phyloP scores from a whole-genome alignment of 345 rosid genomes.

The Camelina neglecta region DNA sequence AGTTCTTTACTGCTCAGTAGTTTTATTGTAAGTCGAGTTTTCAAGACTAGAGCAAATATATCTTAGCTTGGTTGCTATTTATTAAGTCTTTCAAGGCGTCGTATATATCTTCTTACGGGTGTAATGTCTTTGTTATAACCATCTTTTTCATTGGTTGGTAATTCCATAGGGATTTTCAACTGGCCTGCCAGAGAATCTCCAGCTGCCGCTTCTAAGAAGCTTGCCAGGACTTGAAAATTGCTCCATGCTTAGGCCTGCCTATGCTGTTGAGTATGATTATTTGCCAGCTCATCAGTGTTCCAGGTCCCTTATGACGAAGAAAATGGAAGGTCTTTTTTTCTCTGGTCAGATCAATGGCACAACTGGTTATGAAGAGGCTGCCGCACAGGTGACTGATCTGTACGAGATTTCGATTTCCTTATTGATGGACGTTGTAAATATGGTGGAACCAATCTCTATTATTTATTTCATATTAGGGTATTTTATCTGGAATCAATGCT shows the following conservation, averaged over 20 bases:
- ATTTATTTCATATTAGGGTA: conserved; percentile 59
- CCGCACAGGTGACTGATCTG: conserved; percentile 78
- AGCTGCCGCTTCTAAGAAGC: conserved; percentile 93
- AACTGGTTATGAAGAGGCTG: conserved; percentile 99
- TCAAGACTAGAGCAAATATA: conserved; percentile 28
- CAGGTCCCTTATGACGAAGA: conserved; percentile 96
- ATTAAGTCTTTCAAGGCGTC: conserved; percentile 4
- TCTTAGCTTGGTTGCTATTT: conserved; percentile 21
- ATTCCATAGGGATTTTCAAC: conserved; percentile 88
- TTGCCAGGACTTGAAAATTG: conserved; percentile 99
- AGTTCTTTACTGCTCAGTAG: conserved; percentile 19
- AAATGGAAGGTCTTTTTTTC: conserved; percentile 90
- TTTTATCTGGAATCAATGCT: conserved; percentile 93
- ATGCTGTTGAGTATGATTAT: conserved; percentile 98
- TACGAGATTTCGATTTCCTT: conserved; percentile 21
- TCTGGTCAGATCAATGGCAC: conserved; percentile 99
- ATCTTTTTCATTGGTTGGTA: conserved; percentile 27
- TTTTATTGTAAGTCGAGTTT: conserved; percentile 15
- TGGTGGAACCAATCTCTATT: conserved; percentile 13
- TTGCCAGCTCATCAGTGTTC: conserved; percentile 93
- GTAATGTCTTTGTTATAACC: conserved; percentile 10
- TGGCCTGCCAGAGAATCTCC: conserved; percentile 93
- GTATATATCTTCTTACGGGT: conserved; percentile 3
- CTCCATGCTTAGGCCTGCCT: conserved; percentile 96
- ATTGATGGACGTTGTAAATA: conserved; percentile 7